Evolutionary conservation across 1,284 basidiomycete species (phyloP).

Genomic region (Clitocybe nebularis): DNA sequence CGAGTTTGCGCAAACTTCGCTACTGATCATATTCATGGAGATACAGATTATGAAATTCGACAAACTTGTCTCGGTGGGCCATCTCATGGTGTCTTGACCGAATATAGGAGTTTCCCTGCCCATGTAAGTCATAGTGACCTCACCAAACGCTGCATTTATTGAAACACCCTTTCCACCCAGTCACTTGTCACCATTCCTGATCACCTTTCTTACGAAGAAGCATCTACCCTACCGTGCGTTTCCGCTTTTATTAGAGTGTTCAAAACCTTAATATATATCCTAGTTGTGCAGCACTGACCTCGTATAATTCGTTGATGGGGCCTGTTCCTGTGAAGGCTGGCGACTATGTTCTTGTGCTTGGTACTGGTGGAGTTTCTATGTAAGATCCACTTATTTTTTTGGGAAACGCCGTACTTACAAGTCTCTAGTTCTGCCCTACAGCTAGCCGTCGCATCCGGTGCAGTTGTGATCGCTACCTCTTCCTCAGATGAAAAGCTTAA

Average conservation of each 20-base stretch:
- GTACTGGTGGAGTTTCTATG: conserved; percentile 60
- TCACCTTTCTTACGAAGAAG: conserved; percentile 49
- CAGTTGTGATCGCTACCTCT: conserved; percentile 55
- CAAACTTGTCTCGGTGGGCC: conserved; percentile 41
- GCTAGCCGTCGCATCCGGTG: conserved; percentile 53
- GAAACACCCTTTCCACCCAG: conserved; percentile 15
- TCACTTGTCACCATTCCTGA: conserved; percentile 40
- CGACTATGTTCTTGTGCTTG: conserved; percentile 49
- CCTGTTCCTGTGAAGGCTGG: conserved; percentile 39
- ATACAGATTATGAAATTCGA: conserved; percentile 27
- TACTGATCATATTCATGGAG: conserved; percentile 38
- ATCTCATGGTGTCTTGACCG: conserved; percentile 51
- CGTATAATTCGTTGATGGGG: conserved; percentile 46
- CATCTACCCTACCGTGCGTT: conserved; percentile 42
- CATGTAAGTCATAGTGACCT: conserved; percentile 27
- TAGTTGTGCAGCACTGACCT: conserved; percentile 47
- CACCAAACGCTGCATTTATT: neutral
- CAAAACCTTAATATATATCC: neutral
- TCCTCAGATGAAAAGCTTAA: conserved; percentile 59
- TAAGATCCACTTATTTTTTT: conserved; percentile 19
- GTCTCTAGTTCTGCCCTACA: conserved; percentile 42
- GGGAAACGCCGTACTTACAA: conserved; percentile 4
- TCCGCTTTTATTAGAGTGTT: neutral
- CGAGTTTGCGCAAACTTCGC: conserved; percentile 48
- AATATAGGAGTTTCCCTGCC: conserved; percentile 46